phyloP scores from a whole-genome alignment of 73 alveolate genomes.

The Urostyla sp. region DNA sequence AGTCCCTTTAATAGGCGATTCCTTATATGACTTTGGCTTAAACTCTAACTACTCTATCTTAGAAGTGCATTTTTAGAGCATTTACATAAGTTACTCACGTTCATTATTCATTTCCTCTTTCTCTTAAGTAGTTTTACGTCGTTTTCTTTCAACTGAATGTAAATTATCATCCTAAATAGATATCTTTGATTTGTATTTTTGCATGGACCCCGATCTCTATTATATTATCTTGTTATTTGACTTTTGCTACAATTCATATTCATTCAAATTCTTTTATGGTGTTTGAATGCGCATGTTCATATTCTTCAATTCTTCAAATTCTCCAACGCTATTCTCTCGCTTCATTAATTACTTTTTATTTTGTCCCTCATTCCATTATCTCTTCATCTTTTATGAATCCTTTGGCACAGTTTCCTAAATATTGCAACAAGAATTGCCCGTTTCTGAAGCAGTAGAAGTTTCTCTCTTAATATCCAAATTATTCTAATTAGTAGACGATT shows the following conservation, averaged over 20 bases:
- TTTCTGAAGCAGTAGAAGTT: conserved; percentile 39
- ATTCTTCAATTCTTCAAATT: background rate
- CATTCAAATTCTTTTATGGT: background rate
- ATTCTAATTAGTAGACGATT: background rate
- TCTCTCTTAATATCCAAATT: background rate
- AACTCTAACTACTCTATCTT: conserved; percentile 10
- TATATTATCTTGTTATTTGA: background rate
- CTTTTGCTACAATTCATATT: background rate
- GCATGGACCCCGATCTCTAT: background rate
- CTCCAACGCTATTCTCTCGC: conserved; percentile 25
- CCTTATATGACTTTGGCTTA: background rate
- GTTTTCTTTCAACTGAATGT: background rate
- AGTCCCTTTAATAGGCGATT: conserved; percentile 1
- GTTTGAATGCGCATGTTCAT: background rate
- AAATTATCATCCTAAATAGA: background rate
- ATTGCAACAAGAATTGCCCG: conserved; percentile 17
- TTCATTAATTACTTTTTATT: background rate
- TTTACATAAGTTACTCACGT: background rate
- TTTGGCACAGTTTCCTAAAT: background rate
- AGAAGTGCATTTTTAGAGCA: conserved; percentile 21
- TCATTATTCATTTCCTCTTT: conserved; percentile 4
- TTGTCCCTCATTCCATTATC: background rate
- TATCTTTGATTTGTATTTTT: conserved; percentile 4
- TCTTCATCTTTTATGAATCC: background rate
- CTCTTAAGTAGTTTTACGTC: background rate